Percentiles rank a stretch among this genome's conserved stretches.
Evolutionary conservation across 495 filamentous ascomycete genomes (phyloP).

Genomic region (Cryomyces minteri): DNA sequence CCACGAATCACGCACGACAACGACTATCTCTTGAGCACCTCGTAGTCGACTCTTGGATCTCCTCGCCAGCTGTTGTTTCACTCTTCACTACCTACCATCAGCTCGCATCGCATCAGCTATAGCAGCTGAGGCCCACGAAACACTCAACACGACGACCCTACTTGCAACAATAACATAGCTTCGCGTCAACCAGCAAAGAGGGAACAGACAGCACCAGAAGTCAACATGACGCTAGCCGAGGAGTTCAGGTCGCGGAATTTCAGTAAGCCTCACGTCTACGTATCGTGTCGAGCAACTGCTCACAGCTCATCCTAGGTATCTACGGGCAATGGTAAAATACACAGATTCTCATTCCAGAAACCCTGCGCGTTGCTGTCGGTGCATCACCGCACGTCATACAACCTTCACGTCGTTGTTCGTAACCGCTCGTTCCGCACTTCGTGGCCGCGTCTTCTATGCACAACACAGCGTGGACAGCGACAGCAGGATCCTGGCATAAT

Average conservation of each 20-base stretch:
- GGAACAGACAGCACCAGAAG: too few species aligned
- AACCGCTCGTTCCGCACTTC: neutral
- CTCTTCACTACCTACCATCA: too few species aligned
- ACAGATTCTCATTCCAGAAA: constrained; percentile 3
- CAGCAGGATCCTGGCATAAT: neutral
- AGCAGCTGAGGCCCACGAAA: too few species aligned
- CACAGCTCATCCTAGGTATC: constrained; percentile 48
- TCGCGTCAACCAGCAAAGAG: too few species aligned
- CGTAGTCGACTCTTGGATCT: too few species aligned
- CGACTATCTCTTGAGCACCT: too few species aligned
- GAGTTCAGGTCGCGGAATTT: constrained; percentile 96
- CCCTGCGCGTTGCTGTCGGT: neutral
- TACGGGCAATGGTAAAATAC: constrained; percentile 83
- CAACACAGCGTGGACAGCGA: neutral
- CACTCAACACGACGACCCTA: too few species aligned
- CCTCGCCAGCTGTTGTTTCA: too few species aligned
- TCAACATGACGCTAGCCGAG: constrained; percentile 29
- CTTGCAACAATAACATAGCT: too few species aligned
- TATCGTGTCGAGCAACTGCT: constrained; percentile 14
- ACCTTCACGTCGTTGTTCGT: neutral
- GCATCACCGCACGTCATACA: too few species aligned
- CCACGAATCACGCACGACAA: too few species aligned
- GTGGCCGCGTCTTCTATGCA: neutral
- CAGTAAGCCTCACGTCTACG: constrained; percentile 42
- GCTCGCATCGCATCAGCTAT: too few species aligned